phyloP scores from a whole-genome alignment of 2,329 filamentous ascomycete genomes.

The Pseudogymnoascus sp. region DNA sequence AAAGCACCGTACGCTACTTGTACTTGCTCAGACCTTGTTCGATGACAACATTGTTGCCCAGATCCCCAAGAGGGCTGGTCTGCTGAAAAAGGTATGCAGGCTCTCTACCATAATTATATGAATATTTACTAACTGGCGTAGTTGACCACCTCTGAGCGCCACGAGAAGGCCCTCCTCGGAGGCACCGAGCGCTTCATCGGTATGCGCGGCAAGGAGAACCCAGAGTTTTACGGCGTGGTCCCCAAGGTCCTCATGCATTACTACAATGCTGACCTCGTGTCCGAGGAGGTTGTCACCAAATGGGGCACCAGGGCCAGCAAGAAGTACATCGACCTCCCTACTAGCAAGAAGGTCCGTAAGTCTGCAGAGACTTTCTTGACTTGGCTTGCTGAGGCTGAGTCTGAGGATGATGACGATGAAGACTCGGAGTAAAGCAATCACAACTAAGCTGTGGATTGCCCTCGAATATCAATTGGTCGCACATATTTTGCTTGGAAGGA shows the following conservation, averaged over 20 bases:
- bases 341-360: conserved; percentile 92
- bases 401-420: conserved; percentile 54
- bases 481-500: conserved; percentile 1
- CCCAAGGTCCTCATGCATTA: conserved; percentile 82
- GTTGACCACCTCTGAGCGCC: conserved; percentile 83
- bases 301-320: conserved; percentile 96
- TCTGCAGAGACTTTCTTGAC: conserved; percentile 87
- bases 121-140: conserved; percentile 25
- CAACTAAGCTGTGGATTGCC: neutral
- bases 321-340: conserved; percentile 88
- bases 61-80: conserved; percentile 71
- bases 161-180: conserved; percentile 91
- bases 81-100: conserved; percentile 73
- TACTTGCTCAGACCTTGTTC: conserved; percentile 90
- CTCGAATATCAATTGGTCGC: neutral
- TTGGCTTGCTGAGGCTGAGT: conserved; percentile 85
- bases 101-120: conserved; percentile 17
- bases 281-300: conserved; percentile 78
- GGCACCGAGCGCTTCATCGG: conserved; percentile 89
- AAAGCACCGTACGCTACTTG: conserved; percentile 89
- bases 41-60: conserved; percentile 83
- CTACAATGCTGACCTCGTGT: conserved; percentile 84
- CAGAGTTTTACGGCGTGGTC: conserved; percentile 68
- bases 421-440: conserved; percentile 38
- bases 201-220: conserved; percentile 62